Base-by-base conservation (phyloP, 1,139 yeast species). In the Saccharomyces hybrid region DNA sequence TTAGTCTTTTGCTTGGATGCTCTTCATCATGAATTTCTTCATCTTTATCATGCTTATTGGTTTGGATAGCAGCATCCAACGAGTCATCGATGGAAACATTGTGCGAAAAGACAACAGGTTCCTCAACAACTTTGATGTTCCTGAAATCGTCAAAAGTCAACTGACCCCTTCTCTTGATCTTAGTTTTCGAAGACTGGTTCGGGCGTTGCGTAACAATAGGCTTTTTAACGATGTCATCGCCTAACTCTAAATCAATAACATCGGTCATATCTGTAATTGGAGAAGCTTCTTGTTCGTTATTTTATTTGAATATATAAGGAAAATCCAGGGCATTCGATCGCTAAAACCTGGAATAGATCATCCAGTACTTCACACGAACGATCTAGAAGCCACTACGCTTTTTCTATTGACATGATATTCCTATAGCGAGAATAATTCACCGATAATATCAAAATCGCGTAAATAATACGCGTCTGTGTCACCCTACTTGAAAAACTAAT, bases 61-160 rank as follows among this genome's bases (percentile, higher is more conserved):
- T 14, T 1, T 34, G 42, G 42, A 11, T 34, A 14, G 23, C 23
- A 34, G 20, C 42, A 8, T 34, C 23, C 23, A 34, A 11, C 23
- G 42, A 34, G 8, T 34, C 42, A 7, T 34, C 42, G 11, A 34
- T 34, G 42, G 42, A 34, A 34, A 8, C 42, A 34, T 7, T 34
- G 23, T 34, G 42, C 6, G 42, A 34, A 14, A 34, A 11, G 20
- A 34, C 42, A 34, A 34, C 44, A n/a, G 51, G 50, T 13, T 49
- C 27, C 28, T 29, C 46, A 11, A 52, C 56, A 2, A 60, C 54
- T 32, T 52, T 57, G 7, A 62, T 55, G 38, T 55, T 59, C 20
- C 56, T 56, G 51, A 62, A 63, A 53, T 63, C 66, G 28, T 55
- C 56, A 51, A 63, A 59, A 2, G 64, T 60, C 58, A 57, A 52